Conservation (phyloP, 202 grass and related monocot species). For the Brachypodium distachyon region DNA sequence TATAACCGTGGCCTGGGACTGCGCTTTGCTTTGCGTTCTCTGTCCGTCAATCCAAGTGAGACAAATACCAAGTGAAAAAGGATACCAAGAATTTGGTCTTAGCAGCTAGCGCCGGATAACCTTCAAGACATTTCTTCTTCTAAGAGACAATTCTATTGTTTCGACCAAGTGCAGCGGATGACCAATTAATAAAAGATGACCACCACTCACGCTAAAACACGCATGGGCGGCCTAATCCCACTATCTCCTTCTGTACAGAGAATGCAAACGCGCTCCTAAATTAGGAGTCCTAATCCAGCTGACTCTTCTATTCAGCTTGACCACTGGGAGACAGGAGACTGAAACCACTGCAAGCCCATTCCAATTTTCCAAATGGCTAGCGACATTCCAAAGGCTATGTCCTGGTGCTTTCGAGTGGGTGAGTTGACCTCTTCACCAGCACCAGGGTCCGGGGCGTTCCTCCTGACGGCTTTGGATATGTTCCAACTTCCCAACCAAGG, state of each 20-base stretch:
- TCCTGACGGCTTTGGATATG: background rate
- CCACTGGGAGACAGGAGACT: background rate
- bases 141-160: background rate
- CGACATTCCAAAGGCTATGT: background rate
- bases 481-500: background rate
- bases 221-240: slow-evolving; percentile 3
- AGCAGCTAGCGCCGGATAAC: background rate
- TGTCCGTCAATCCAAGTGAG: too few species aligned
- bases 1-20: background rate
- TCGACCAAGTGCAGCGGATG: background rate
- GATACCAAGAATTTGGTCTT: too few species aligned
- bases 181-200: background rate
- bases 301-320: background rate
- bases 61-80: too few species aligned
- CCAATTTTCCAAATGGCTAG: background rate
- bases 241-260: background rate
- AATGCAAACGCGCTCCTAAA: background rate
- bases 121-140: background rate
- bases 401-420: background rate
- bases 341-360: background rate
- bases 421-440: slow-evolving; percentile 11
- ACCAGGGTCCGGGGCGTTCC: background rate
- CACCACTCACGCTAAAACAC: background rate
- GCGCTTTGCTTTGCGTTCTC: too few species aligned
- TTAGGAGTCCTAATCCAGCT: background rate